Percentiles rank a stretch among this genome's conserved stretches.
These are phyloP conservation scores for Tolypocladium ophioglossoides DNA, from an alignment of 2,329 filamentous ascomycete species.

Conservation along the genomic window DNA sequence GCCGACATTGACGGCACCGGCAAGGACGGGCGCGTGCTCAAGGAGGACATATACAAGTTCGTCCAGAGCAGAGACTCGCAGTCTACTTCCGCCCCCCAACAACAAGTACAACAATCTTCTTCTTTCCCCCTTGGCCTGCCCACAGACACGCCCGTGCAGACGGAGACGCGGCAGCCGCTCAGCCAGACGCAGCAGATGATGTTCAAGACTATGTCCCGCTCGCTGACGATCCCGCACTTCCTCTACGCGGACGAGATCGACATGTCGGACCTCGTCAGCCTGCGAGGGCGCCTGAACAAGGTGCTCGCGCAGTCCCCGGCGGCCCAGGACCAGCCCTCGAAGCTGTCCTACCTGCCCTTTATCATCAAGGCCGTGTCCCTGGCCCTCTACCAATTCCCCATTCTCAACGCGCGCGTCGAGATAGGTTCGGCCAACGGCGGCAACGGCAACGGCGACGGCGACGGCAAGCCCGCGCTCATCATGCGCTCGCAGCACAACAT, in stretches of 20 bases:
- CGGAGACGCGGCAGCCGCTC: constrained; percentile 59
- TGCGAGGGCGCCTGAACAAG: constrained; percentile 67
- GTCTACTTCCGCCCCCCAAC: neutral
- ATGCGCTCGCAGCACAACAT: constrained; percentile 86
- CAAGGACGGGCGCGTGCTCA: constrained; percentile 80
- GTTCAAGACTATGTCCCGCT: constrained; percentile 97
- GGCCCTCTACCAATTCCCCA: constrained; percentile 68
- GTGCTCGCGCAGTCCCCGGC: constrained; percentile 30
- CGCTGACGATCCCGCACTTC: constrained; percentile 86
- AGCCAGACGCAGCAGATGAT: constrained; percentile 79
- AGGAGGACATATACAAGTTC: constrained; percentile 79
- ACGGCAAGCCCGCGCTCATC: constrained; percentile 61
- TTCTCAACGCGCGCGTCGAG: constrained; percentile 82
- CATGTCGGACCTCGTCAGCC: constrained; percentile 60
- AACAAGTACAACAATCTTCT: neutral
- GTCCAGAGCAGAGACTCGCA: constrained; percentile 40
- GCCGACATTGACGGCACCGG: constrained; percentile 72
- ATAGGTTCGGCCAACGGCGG: constrained; percentile 33
- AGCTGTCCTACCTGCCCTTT: constrained; percentile 86
- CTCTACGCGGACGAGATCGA: constrained; percentile 87
- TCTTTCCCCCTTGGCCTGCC: neutral
- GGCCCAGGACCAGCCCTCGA: constrained; percentile 42
- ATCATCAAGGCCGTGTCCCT: constrained; percentile 92
- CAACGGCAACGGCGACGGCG: too few species aligned
- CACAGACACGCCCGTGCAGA: constrained; percentile 33